Conservation (phyloP, 345 rosid genomes). For the Garcia nutans region DNA sequence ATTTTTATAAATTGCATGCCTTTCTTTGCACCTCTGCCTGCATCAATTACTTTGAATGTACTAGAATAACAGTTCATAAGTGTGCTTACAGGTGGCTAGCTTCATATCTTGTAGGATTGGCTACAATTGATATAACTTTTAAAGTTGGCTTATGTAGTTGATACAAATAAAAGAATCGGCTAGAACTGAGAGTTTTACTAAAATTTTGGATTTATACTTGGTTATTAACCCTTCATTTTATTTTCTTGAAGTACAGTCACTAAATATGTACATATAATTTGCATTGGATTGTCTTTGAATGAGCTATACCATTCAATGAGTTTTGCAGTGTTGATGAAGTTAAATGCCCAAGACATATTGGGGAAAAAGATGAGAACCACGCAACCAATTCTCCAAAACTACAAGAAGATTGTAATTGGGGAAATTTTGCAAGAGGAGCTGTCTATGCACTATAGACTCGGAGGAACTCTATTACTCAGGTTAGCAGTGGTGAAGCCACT, state of each 20-base stretch:
- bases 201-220: not conserved
- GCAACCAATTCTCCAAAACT: slow-evolving; percentile 32
- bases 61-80: not conserved
- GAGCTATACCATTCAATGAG: slow-evolving; percentile 3
- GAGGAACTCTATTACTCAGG: slow-evolving; percentile 62
- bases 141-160: not conserved
- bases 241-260: not conserved
- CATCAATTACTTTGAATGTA: not conserved
- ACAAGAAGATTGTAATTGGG: slow-evolving; percentile 63
- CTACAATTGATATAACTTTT: not conserved
- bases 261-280: not conserved
- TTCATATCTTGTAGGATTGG: not conserved
- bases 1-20: too few species aligned
- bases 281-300: not conserved
- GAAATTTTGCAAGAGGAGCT: slow-evolving; percentile 88
- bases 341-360: slow-evolving; percentile 44
- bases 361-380: slow-evolving; percentile 30
- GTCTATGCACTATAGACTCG: slow-evolving; percentile 66
- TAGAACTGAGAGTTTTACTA: not conserved
- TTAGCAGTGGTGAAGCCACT: too few species aligned
- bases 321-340: slow-evolving; percentile 61
- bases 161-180: too few species aligned
- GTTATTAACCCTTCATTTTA: not conserved
- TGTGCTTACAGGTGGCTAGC: not conserved
- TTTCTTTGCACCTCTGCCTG: too few species aligned